A percentile compares a stretch with the other conserved stretches of the same genome.
Conservation (phyloP, 306 rosid species). For the Cajanus cajan region DNA sequence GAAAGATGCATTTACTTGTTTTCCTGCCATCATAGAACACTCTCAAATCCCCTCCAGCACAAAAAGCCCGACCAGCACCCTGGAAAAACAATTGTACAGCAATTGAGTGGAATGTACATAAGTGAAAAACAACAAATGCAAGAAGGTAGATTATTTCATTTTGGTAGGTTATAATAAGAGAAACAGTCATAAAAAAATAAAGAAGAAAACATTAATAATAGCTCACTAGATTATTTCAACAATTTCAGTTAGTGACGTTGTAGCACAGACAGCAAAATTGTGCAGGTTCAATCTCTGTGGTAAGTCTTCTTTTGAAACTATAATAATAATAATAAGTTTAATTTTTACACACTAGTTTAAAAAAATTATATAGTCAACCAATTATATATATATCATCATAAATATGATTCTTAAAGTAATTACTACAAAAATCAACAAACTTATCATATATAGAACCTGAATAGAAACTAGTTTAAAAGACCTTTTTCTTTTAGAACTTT, state of each 20-base stretch:
- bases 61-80: slow-evolving; percentile 94
- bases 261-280: not conserved
- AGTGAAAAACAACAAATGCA: not conserved
- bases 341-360: not conserved
- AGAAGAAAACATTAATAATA: not conserved
- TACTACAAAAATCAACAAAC: not conserved
- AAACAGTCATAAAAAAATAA: not conserved
- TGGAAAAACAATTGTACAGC: slow-evolving; percentile 26
- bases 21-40: slow-evolving; percentile 82
- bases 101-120: not conserved
- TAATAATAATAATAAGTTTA: not conserved
- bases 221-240: not conserved
- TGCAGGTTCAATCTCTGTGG: not conserved
- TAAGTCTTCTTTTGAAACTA: not conserved
- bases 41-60: slow-evolving; percentile 92
- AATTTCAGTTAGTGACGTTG: not conserved
- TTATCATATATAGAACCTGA: not conserved
- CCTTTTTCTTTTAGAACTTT: too few species aligned
- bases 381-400: not conserved
- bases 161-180: not conserved
- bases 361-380: not conserved
- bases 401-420: not conserved
- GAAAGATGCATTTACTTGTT: slow-evolving; percentile 46
- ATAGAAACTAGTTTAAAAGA: too few species aligned
- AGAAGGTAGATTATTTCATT: not conserved